Conservation (phyloP, 108 stramenopile genomes). For the Aureococcus anophagefferens region DNA sequence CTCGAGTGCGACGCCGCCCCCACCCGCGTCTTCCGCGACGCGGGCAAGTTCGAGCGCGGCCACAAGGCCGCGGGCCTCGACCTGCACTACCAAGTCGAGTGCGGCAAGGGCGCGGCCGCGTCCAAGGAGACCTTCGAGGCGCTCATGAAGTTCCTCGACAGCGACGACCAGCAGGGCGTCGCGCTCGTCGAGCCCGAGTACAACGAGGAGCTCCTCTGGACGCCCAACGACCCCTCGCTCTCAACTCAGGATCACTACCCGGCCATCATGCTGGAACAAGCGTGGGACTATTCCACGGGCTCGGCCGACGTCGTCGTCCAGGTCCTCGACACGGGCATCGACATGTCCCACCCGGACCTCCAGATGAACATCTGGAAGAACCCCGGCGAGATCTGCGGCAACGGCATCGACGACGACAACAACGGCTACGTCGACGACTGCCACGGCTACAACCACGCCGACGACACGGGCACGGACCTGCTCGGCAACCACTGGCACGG, state of each 20-base stretch:
- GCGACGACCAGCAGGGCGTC: constrained; percentile 45
- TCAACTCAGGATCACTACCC: neutral
- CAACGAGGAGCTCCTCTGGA: neutral
- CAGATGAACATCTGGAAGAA: neutral
- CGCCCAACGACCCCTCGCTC: neutral
- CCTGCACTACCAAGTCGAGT: neutral
- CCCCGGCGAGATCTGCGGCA: neutral
- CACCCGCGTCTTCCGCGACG: neutral
- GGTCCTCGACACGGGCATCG: neutral
- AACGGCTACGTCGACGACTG: neutral
- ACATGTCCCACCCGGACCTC: neutral
- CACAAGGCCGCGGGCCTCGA: neutral
- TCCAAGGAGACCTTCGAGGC: constrained; percentile 16
- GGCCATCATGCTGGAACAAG: neutral
- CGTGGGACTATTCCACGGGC: neutral
- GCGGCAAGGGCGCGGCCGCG: too few species aligned
- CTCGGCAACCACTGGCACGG: constrained; percentile 14
- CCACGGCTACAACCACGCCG: neutral
- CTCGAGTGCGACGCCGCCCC: neutral
- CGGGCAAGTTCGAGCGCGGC: neutral
- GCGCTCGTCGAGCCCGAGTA: constrained; percentile 56
- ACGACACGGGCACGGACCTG: neutral
- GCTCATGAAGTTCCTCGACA: constrained; percentile 45
- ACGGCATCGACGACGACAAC: neutral
- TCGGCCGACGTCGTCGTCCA: neutral